Evolutionary conservation across 306 rosid species (phyloP), one percentile per base, ranked within the genome.

Genomic region (Glycine soja): DNA sequence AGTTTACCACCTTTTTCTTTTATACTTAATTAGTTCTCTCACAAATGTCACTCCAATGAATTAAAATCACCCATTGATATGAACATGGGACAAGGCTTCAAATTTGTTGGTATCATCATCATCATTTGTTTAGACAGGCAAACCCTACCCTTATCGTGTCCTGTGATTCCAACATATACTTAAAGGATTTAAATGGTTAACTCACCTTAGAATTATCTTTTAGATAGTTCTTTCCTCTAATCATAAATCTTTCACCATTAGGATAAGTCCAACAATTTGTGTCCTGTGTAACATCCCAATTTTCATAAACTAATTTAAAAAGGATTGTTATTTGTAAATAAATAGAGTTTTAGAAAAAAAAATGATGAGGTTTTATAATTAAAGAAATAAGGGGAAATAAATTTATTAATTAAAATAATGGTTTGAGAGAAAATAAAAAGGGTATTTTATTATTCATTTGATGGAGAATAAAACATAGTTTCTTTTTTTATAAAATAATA

Each of bases 171-270:
- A 78, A 51, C 2, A 0, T 32, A 74, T 61, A 38, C 71, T 38
- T 7, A 18, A 62, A 34, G 42, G n/a, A 82, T 34, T 30, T 70
- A 14, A 5, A 53, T 79, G 38, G 30, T 70, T 14, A 73, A 75
- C 87, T 59, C 57, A 91, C 99, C 97, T 95, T 95, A 80, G 89
- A 83, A 77, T 90, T 90, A 83, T 95, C 99, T 86, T 90, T 91
- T 14, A 92, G 86, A 83, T 95, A 95, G 83, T 69, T 95, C 86
- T 95, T 95, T 85, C 97, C 99, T 76, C 99, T 89, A 72, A 95
- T 86, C 99, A 80, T 95, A 82, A 95, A 95, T 86, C 97, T 88
- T 18, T 38, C 68, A 19, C 97, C 97, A 71, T 87, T 78, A 50
- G 99, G 97, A 74, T 87, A 76, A 62, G 91, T 86, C 97, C 99